phyloP scores from a whole-genome alignment of 441 rosid genomes.

The Arabidopsis lyrata region DNA sequence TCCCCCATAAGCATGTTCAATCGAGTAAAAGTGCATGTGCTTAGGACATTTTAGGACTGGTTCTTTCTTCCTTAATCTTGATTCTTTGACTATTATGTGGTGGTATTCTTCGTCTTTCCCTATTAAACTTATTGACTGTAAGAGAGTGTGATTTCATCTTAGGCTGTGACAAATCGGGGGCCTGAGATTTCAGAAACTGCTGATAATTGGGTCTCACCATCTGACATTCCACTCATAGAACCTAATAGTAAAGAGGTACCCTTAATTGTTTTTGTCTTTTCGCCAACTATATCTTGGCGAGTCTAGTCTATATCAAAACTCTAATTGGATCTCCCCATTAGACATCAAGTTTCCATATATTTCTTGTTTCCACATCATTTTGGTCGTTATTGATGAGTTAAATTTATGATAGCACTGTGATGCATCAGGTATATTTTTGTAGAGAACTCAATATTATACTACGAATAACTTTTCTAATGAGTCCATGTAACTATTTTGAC shows the following conservation, averaged over 20 bases:
- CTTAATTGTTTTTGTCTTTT: slow-evolving; percentile 21
- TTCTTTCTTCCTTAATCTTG: slow-evolving; percentile 2
- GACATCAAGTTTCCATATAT: background rate
- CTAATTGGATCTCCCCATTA: too few species aligned
- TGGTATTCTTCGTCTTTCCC: slow-evolving; percentile 18
- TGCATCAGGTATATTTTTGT: background rate
- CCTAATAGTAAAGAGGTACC: slow-evolving; percentile 54
- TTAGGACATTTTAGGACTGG: background rate
- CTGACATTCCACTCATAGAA: slow-evolving; percentile 59
- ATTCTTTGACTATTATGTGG: too few species aligned
- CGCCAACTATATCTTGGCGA: slow-evolving; percentile 16
- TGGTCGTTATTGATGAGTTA: slow-evolving; percentile 6
- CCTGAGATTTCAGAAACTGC: slow-evolving; percentile 55
- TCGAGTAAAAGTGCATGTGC: slow-evolving; percentile 2
- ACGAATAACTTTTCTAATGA: background rate
- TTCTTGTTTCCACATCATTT: background rate
- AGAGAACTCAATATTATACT: background rate
- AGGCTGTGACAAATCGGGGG: slow-evolving; percentile 56
- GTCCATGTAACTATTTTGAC: slow-evolving; percentile 14
- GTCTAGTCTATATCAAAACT: slow-evolving; percentile 29
- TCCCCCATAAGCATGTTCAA: slow-evolving; percentile 12
- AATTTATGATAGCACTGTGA: background rate
- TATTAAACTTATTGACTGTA: slow-evolving; percentile 29
- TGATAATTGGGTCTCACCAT: slow-evolving; percentile 50
- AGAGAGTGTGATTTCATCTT: slow-evolving; percentile 42